These are phyloP conservation scores for Candida sonorensis DNA, from an alignment of 805 yeast genomes.

Conservation along the genomic window DNA sequence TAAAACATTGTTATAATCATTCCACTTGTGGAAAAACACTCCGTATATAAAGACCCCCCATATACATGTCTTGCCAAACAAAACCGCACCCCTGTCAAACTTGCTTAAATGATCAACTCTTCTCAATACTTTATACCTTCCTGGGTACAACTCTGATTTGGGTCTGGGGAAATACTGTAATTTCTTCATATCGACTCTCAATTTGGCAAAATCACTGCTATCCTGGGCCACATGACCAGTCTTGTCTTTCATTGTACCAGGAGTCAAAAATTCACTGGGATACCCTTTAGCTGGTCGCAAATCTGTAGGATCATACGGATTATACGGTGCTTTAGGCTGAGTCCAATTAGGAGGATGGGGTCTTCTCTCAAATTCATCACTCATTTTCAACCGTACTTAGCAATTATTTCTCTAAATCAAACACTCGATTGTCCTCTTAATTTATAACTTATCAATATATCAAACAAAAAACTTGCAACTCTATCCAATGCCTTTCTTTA, in stretches of 20 bases:
- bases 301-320: conserved; percentile 78
- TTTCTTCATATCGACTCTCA: conserved; percentile 66
- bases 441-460: too few species aligned
- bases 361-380: conserved; percentile 42
- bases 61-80: conserved; percentile 46
- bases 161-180: conserved; percentile 78
- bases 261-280: conserved; percentile 72
- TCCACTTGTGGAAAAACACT: conserved; percentile 76
- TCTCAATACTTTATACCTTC: conserved; percentile 66
- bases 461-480: too few species aligned
- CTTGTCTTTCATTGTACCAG: conserved; percentile 49
- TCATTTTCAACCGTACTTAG: neutral
- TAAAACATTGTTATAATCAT: conserved; percentile 71
- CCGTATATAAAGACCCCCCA: conserved; percentile 47
- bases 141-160: conserved; percentile 64
- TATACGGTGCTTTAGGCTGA: conserved; percentile 77
- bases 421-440: too few species aligned
- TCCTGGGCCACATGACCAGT: conserved; percentile 45
- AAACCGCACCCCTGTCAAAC: conserved; percentile 54
- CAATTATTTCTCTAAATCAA: neutral
- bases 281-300: conserved; percentile 76
- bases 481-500: too few species aligned
- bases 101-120: conserved; percentile 45
- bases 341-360: conserved; percentile 78
- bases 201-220: conserved; percentile 59